Percentiles rank a stretch among this genome's conserved stretches.
Conservation (phyloP, 2,329 filamentous ascomycete genomes). For the Claviceps purpurea region DNA sequence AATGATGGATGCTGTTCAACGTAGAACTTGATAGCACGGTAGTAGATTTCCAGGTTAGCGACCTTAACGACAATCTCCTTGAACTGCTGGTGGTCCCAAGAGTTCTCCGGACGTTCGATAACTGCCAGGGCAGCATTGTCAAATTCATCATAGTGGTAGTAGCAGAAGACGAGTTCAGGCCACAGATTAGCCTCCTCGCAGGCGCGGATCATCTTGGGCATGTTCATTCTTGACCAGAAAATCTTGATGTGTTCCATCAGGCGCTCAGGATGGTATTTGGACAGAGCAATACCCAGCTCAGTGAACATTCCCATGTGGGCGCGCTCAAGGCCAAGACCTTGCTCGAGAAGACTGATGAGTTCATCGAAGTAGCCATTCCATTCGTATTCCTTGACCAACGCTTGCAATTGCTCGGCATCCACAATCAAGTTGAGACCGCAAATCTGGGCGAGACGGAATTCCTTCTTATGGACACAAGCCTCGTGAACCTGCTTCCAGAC, state of each 20-base stretch:
- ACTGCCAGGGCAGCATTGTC: conserved; percentile 95
- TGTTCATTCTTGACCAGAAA: conserved; percentile 97
- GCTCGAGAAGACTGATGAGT: conserved; percentile 85
- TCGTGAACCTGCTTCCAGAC: conserved; percentile 98
- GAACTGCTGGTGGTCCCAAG: conserved; percentile 99
- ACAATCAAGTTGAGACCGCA: conserved; percentile 97
- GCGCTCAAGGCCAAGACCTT: conserved; percentile 82
- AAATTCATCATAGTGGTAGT: conserved; percentile 96
- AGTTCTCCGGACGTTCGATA: conserved; percentile 94
- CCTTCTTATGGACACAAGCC: conserved; percentile 93
- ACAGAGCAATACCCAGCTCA: conserved; percentile 76
- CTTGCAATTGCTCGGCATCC: conserved; percentile 87
- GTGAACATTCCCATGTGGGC: conserved; percentile 98
- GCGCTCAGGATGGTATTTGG: conserved; percentile 88
- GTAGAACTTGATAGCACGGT: conserved; percentile 93
- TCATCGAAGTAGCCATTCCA: conserved; percentile 96
- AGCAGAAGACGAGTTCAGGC: conserved; percentile 96
- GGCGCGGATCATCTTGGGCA: conserved; percentile 88
- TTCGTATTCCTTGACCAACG: conserved; percentile 94
- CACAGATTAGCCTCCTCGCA: conserved; percentile 92
- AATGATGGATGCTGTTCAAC: conserved; percentile 93
- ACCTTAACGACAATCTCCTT: conserved; percentile 98
- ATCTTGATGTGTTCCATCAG: conserved; percentile 98
- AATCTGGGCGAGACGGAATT: conserved; percentile 96
- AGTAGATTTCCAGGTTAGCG: conserved; percentile 97